Base-by-base conservation (phyloP, 805 yeast species). In the Nakazawaea siamensis region DNA sequence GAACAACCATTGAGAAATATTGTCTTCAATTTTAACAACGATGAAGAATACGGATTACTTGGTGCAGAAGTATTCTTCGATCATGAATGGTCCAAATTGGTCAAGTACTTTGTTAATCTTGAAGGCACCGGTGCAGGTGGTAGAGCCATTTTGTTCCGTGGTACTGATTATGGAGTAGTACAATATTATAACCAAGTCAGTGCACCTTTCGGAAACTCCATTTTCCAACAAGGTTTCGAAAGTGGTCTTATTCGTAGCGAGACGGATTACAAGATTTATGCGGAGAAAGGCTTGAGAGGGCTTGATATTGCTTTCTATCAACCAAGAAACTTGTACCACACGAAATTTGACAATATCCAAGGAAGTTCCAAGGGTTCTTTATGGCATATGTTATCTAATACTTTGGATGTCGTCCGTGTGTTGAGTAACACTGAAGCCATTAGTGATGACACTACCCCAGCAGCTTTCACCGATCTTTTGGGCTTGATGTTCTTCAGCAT, bases 81-180 rank as follows among this genome's bases (percentile, higher is more conserved):
- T 21, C 94, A 86, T 52, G 77, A 80, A 13, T 82, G 94, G 90
- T 64, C 73, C 16, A 55, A 66, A 26, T 54, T 70, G 12, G 76
- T 81, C 2, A 62, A 61, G 27, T 80, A 70, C 48, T 80, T 88
- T 38, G 64, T 87, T 44, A 88, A 88, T 52, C 60, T 87, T 43
- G 97, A 87, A 61, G 96, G 96, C 13, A 84, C 95, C 0, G 96
- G 96, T 2, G 81, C 92, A 1, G 95, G 95, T 18, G 88, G 92
- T 4, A 74, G 80, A 44, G 83, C 95, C 1, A 66, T 84, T 15
- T 58, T 87, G 32, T 86, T 88, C 54, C 70, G 96, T 54, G 77
- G 87, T n/a, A 75, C 94, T 0, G 94, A 86, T 50, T 68, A 67
- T 42, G 83, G 82, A 1, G 73, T 85, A 10, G 74, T 81, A 2